A percentile compares a stretch with the other conserved stretches of the same genome.
These are phyloP conservation scores for Secale cereale DNA, from an alignment of 176 grass and related monocot genomes.

Conservation along the genomic window DNA sequence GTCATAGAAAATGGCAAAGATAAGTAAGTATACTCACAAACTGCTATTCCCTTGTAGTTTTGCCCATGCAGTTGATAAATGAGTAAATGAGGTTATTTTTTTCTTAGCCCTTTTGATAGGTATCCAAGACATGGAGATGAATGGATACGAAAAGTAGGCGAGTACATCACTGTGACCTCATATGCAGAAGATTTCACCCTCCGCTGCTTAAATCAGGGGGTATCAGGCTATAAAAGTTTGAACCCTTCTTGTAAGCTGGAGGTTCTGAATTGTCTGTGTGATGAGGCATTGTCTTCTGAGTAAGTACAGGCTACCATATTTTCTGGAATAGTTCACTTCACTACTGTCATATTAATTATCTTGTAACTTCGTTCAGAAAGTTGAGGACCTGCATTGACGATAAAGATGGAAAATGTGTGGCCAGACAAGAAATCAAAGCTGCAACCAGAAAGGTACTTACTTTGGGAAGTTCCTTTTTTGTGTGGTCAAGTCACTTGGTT, in stretches of 20 bases:
- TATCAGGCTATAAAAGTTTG: conserved; percentile 57
- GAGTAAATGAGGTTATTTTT: conserved; percentile 24
- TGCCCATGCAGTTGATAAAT: conserved; percentile 3
- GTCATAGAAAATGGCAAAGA: conserved; percentile 50
- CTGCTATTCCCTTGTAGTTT: conserved; percentile 1
- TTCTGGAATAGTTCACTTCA: conserved; percentile 1
- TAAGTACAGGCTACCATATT: conserved; percentile 44
- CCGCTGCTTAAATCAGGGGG: conserved; percentile 41
- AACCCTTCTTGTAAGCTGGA: conserved; percentile 51
- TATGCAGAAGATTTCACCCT: conserved; percentile 30
- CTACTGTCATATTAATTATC: conserved; percentile 16
- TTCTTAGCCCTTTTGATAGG: conserved; percentile 32
- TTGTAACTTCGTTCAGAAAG: conserved; percentile 39
- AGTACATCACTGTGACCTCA: conserved; percentile 33
- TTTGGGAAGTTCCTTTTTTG: not conserved
- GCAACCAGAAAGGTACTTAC: conserved; percentile 65
- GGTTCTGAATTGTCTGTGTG: conserved; percentile 78
- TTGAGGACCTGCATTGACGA: not conserved
- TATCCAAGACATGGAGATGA: conserved; percentile 48
- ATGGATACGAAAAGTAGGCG: conserved; percentile 49
- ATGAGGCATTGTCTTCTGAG: conserved; percentile 60
- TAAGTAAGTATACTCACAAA: conserved; percentile 35
- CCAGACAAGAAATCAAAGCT: conserved; percentile 35
- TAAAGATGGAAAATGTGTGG: conserved; percentile 42
- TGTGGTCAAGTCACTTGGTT: not conserved